phyloP scores from a whole-genome alignment of 129 eudicot species.

The Erigeron canadensis region DNA sequence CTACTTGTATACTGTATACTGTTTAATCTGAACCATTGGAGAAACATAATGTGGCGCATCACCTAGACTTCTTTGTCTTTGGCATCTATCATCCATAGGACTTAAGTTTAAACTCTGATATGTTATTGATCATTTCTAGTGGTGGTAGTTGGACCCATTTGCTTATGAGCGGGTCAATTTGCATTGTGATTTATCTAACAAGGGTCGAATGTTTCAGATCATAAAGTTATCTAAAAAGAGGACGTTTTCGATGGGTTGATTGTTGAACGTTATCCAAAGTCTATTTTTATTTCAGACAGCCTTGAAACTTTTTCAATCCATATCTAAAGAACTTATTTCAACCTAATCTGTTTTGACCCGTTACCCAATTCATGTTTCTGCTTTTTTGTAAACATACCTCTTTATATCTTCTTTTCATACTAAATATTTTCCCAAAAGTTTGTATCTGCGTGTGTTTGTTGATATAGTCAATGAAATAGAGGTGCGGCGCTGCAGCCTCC shows the following conservation, averaged over 20 bases:
- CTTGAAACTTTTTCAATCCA: background rate
- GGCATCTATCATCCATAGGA: background rate
- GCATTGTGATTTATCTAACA: background rate
- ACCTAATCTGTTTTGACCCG: background rate
- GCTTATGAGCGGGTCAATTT: background rate
- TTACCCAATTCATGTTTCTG: background rate
- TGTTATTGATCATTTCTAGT: background rate
- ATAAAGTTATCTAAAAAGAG: background rate
- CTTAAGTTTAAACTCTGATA: background rate
- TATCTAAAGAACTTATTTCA: background rate
- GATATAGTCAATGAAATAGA: slow-evolving; percentile 11
- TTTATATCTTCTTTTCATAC: background rate
- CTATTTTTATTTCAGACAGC: background rate
- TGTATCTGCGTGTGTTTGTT: background rate
- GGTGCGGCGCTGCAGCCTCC: slow-evolving; percentile 12
- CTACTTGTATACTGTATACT: slow-evolving; percentile 8
- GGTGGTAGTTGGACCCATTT: background rate
- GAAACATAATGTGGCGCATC: background rate
- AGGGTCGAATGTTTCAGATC: background rate
- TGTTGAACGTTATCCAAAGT: background rate
- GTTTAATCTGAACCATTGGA: background rate
- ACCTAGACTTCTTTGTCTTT: background rate
- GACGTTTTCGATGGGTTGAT: background rate
- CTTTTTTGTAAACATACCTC: background rate
- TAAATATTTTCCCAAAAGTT: background rate